Evolutionary conservation across 176 grass and related monocot species (phyloP), one percentile per base, ranked within the genome.

Genomic region (Dendrocalamus sinicus): DNA sequence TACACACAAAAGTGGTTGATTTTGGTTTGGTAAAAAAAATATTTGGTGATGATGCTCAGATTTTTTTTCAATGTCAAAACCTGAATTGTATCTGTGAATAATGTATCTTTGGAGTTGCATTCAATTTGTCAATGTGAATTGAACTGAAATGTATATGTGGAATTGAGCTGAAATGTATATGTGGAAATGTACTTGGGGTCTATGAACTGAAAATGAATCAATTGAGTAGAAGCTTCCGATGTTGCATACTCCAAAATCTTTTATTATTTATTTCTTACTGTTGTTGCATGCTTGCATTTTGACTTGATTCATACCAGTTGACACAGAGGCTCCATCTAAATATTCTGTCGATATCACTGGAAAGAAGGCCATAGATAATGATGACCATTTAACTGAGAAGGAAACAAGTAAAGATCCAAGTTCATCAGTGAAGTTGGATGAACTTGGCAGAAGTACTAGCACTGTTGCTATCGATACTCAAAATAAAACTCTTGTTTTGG

Each of bases 301-400:
- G 53, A 78, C 76, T 43, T 68, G 57, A 82, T 72, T 86, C 40
- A 52, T 88, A 90, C 54, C 76, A 83, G 82, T 79, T 88, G 82
- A 90, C 37, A 64, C 60, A 85, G 59, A 64, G 8, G 51, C 13
- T 91, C 55, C 46, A 43, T 77, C 28, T 75, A 89, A 86, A 59
- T 75, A 73, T 87, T 48, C 70, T 85, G 20, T 63, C n/a, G 79
- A 67, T 62, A 71, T 83, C 19, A 39, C 54, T 0, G 48, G 16
- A 23, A 95, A 93, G 86, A 71, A 63, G 39, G 78, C 67, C 14
- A 83, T 59, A 70, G 52, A 11, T 80, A 82, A 78, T 28, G 45
- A 39, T 77, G 80, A 68, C 68, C 1, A 63, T 90, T 12, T 66
- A 78, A 23, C 6, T 58, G 83, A 88, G 46, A 84, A 90, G 45